Conservation (phyloP, 73 alveolate species). For the Paramecium bursaria region DNA sequence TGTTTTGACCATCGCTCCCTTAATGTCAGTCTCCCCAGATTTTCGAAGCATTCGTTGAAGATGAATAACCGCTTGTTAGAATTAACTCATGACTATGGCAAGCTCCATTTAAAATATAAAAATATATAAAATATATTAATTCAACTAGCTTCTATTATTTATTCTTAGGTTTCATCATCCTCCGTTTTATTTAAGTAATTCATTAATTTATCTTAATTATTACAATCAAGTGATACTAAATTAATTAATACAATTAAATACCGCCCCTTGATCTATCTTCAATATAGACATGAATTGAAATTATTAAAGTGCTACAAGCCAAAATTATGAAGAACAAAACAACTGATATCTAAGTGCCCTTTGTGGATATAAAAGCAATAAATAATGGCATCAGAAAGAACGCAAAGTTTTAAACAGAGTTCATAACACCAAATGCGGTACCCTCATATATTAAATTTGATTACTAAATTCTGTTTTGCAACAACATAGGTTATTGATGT, state of each 20-base stretch:
- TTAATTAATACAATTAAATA: too few relatives aligned
- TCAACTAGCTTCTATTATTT: slow-evolving; percentile 47
- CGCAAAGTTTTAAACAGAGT: slow-evolving; percentile 63
- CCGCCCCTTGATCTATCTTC: slow-evolving; percentile 42
- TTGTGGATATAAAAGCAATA: slow-evolving; percentile 64
- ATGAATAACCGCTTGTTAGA: slow-evolving; percentile 25
- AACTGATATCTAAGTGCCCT: slow-evolving; percentile 60
- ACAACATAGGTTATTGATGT: slow-evolving; percentile 65
- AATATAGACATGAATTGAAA: slow-evolving; percentile 15
- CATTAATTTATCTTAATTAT: slow-evolving; percentile 28
- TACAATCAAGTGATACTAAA: slow-evolving; percentile 17
- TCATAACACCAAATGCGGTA: slow-evolving; percentile 69
- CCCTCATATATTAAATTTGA: slow-evolving; percentile 32
- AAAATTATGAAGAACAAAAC: slow-evolving; percentile 61
- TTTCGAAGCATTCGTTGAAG: slow-evolving; percentile 1
- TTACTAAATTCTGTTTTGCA: slow-evolving; percentile 53
- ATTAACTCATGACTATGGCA: slow-evolving; percentile 46
- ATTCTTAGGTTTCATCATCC: slow-evolving; percentile 35
- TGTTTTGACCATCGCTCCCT: slow-evolving; percentile 3
- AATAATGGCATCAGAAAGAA: slow-evolving; percentile 62
- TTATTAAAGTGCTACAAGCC: slow-evolving; percentile 17
- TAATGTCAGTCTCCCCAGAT: neutral
- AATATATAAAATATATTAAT: too few relatives aligned
- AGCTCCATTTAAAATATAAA: slow-evolving; percentile 44
- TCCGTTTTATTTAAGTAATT: neutral